These are phyloP conservation scores for Cynara cardunculus DNA, from an alignment of 129 eudicot genomes.

Conservation along the genomic window DNA sequence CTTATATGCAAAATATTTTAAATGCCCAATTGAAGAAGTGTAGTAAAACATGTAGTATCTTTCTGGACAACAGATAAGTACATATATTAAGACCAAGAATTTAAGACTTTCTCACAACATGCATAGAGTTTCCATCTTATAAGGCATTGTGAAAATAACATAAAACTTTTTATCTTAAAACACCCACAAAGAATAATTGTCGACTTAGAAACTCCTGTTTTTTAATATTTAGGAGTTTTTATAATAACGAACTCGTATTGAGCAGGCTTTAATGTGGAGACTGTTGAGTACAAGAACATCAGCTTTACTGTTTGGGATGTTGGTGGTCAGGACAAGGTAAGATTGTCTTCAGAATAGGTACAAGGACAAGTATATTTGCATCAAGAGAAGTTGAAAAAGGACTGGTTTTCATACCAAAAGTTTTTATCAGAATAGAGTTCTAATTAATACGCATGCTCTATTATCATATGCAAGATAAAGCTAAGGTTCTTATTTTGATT, in stretches of 20 bases:
- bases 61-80: background rate
- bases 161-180: background rate
- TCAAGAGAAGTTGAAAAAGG: background rate
- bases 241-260: background rate
- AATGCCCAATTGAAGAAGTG: background rate
- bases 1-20: background rate
- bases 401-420: background rate
- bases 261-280: conserved; percentile 58
- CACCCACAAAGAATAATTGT: background rate
- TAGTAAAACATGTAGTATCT: background rate
- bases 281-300: conserved; percentile 68
- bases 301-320: conserved; percentile 84
- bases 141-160: background rate
- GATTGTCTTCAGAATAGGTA: background rate
- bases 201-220: background rate
- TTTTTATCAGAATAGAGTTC: background rate
- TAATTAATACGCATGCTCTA: background rate
- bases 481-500: background rate
- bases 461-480: background rate
- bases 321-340: conserved; percentile 73
- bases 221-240: background rate
- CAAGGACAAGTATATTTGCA: background rate
- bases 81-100: background rate
- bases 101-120: background rate
- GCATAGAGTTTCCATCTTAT: background rate